A percentile compares a stretch with the other conserved stretches of the same genome.
Conservation (phyloP, 2,329 filamentous ascomycete genomes). For the Curvularia spicifera region DNA sequence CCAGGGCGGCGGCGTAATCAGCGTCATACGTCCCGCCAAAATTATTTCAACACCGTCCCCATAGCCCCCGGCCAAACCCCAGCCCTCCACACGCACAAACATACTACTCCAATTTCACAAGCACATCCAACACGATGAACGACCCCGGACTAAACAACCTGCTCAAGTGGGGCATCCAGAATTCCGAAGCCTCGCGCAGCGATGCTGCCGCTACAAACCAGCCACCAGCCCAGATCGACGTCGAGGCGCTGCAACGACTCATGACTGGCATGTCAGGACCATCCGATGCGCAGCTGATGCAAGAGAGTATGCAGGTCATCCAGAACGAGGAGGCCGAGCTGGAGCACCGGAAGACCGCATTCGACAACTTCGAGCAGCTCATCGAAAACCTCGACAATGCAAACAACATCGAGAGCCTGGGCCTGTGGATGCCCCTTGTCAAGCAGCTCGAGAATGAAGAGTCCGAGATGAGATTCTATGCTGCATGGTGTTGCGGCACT, state of each 20-base stretch:
- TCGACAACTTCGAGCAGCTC: conserved; percentile 40
- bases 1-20: conserved; percentile 20
- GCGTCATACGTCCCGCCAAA: conserved; percentile 36
- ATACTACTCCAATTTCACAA: conserved; percentile 1
- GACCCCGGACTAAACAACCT: conserved; percentile 74
- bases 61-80: conserved; percentile 10
- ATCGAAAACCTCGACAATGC: conserved; percentile 77
- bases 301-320: conserved; percentile 79
- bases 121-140: conserved; percentile 50
- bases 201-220: conserved; percentile 53
- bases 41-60: conserved; percentile 23
- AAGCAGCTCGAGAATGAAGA: conserved; percentile 71
- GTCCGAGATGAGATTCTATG: conserved; percentile 77
- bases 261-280: conserved; percentile 15
- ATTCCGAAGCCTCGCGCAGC: conserved; percentile 58
- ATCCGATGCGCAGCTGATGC: conserved; percentile 92
- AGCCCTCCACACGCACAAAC: conserved; percentile 14
- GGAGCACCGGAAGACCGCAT: conserved; percentile 28
- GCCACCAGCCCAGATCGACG: conserved; percentile 20
- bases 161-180: conserved; percentile 78
- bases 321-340: conserved; percentile 54
- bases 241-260: conserved; percentile 18
- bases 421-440: conserved; percentile 82
- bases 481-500: conserved; percentile 92
- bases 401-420: conserved; percentile 83